Percentiles rank a stretch among this genome's conserved stretches.
These are phyloP conservation scores for Aspergillus sojae DNA, from an alignment of 2,329 filamentous ascomycete genomes.

Conservation along the genomic window DNA sequence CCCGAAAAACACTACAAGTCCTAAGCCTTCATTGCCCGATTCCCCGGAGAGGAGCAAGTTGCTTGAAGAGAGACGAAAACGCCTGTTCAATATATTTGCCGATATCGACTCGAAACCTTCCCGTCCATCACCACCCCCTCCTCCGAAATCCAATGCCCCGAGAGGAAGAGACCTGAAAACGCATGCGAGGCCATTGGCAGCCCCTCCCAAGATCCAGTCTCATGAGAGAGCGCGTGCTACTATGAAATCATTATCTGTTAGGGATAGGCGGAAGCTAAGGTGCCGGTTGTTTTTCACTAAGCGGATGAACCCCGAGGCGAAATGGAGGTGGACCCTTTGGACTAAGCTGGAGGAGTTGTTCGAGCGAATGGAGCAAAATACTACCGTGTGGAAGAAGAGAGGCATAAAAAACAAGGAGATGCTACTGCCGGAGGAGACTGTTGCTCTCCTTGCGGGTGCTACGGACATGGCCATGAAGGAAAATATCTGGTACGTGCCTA, in stretches of 20 bases:
- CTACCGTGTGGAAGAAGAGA: conserved; percentile 15
- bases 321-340: conserved; percentile 23
- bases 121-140: neutral
- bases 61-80: neutral
- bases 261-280: conserved; percentile 31
- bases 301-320: neutral
- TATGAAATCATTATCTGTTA: conserved; percentile 22
- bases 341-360: conserved; percentile 31
- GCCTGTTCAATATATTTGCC: conserved; percentile 13
- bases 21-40: neutral
- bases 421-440: conserved; percentile 37
- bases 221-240: neutral
- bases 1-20: neutral
- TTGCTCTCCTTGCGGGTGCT: conserved; percentile 36
- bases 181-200: conserved; percentile 1
- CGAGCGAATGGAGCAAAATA: conserved; percentile 24
- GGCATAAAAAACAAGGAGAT: conserved; percentile 32
- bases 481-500: conserved; percentile 40
- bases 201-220: neutral
- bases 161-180: neutral
- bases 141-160: neutral
- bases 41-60: neutral
- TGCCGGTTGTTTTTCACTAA: conserved; percentile 23
- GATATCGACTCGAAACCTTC: conserved; percentile 7
- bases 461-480: conserved; percentile 34